Base-by-base conservation (phyloP, 306 rosid species). In the Sophora flavescens region DNA sequence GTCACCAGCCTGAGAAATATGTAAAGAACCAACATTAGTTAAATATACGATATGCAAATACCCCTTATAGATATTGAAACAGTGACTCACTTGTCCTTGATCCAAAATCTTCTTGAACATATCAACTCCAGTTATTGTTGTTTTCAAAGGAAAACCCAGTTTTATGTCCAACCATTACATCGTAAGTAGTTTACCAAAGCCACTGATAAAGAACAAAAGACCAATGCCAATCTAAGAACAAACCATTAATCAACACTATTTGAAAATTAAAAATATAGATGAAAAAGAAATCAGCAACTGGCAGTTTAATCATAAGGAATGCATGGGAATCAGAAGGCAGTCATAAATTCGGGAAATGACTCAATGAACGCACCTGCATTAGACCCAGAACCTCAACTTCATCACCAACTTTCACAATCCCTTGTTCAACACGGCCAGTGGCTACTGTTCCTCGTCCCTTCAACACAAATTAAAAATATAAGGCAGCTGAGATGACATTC, bases 361-460 rank as follows among this genome's bases (percentile, higher is more conserved):
- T 61, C 5, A 28, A 9, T 1, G 6, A 42, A 53, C 80, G 84
- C 63, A 95, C 99, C 99, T 88, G 97, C 84, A 78, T 83, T 61
- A 96, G 89, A 68, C 99, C 99, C 82, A 92, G 77, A 85, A 96
- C 70, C 88, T 96, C 99, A 57, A 95, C 97, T 89, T 92, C 99
- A 68, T 95, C 99, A 56, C 97, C 97, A 58, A 95, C 96, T 91
- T 95, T 92, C 45, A 95, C 79, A 44, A 80, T 63, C 28, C 99
- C 97, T 82, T 95, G 99, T 72, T 95, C 99, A 75, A 95, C 89
- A 70, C 99, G 97, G 41, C 99, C 99, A 72, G 97, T 95, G 68
- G 97, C 97, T 26, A 95, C 99, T 75, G 99, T 95, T 83, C 99
- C 99, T 66, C 99, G 97, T 8, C 99, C 99, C 97, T 95, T 81